Percentiles rank a stretch among this genome's conserved stretches.
phyloP scores from a whole-genome alignment of 768 basidiomycete species.

The Cystobasidium onofrii region DNA sequence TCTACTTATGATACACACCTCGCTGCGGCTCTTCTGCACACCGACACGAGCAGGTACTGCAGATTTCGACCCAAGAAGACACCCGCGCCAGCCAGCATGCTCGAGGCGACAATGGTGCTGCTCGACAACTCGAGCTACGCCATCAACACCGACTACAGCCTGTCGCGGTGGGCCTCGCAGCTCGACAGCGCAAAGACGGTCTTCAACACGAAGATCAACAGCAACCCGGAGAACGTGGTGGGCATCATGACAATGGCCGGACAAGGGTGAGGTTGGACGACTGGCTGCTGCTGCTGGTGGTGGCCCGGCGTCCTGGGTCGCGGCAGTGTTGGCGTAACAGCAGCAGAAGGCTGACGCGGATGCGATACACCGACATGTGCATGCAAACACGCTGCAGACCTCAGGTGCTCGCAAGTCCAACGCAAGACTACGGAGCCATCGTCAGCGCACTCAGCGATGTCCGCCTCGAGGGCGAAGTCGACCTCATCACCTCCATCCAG shows the following conservation, averaged over 20 bases:
- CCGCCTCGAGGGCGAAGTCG: constrained; percentile 70
- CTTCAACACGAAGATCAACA: constrained; percentile 85
- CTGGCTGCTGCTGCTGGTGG: not conserved
- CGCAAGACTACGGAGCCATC: constrained; percentile 88
- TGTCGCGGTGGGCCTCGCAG: constrained; percentile 57
- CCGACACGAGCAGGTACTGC: no score
- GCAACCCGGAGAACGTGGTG: constrained; percentile 95
- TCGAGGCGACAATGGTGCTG: constrained; percentile 96
- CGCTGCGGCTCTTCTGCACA: no score
- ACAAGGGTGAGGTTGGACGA: constrained; percentile 59
- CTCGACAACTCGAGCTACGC: constrained; percentile 98
- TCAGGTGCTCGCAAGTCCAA: constrained; percentile 90
- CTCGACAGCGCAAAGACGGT: constrained; percentile 80
- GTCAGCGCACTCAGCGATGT: constrained; percentile 66
- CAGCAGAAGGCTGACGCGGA: constrained; percentile 1
- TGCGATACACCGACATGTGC: not conserved
- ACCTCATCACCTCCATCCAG: constrained; percentile 81
- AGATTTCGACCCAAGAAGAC: not conserved
- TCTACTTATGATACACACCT: no score
- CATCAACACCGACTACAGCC: constrained; percentile 85
- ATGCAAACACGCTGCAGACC: constrained; percentile 53
- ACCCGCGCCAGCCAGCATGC: constrained; percentile 68
- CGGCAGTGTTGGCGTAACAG: not conserved
- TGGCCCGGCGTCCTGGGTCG: not conserved
- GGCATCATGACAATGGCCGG: constrained; percentile 98